Base-by-base conservation (phyloP, 768 basidiomycete genomes). In the Suillus tomentosus region DNA sequence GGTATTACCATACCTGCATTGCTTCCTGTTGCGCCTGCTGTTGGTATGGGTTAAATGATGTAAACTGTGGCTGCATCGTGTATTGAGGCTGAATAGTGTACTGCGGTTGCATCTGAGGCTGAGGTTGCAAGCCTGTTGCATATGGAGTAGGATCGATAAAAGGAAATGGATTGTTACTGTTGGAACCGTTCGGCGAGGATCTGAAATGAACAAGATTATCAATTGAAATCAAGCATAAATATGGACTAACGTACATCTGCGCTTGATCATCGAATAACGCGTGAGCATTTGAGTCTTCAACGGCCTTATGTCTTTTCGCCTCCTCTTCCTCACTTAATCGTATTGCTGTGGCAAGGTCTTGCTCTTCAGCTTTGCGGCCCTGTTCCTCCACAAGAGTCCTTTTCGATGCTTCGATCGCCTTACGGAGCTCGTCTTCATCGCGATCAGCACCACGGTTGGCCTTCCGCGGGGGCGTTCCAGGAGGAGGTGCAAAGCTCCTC, bases 1-100 rank as follows among this genome's bases (percentile, higher is more conserved):
- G 36, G 34, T 11, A 3, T 51, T 19, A 48, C 31, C 57, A 17
- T 54, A 82, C 85, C 79, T 92, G 92, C 70, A 88, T 85, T 17
- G 89, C 89, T 75, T 96, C 94, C 70, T 96, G 94, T 70, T 96
- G 91, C 55, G 90, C 87, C 73, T 96, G 96, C 74, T 95, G 94
- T 72, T 94, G 92, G 67, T 94, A 95, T 0, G 93, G 93, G 75
- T 99, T 99, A 83, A 94, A 98, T 1, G 92, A 88, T 9, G 93
- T 95, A 74, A 91, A 93, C 70, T 96, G 95, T 0, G 92, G 91
- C 68, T 90, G 90, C 53, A 94, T 70, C 14, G 83, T 78, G 5
- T 81, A 88, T 69, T 95, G 94, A 3, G 91, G 90, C 72, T 93
- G 92, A 36, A 94, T 31, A 1, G 91, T 91, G 72, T 83, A 88